Percentiles rank a stretch among this genome's conserved stretches.
phyloP scores from a whole-genome alignment of 345 rosid species.

The Eucalyptus rudis region DNA sequence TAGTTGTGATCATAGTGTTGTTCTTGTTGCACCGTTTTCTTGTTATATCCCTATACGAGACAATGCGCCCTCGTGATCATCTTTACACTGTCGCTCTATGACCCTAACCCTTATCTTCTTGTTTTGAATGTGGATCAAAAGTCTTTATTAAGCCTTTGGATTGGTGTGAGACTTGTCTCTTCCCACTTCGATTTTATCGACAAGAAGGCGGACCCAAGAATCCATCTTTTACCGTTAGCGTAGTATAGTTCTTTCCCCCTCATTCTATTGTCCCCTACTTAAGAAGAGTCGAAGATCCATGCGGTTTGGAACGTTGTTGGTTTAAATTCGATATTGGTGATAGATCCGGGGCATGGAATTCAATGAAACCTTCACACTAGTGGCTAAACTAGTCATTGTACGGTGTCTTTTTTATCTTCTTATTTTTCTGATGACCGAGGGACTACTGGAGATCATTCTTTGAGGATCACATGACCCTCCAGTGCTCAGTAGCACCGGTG shows the following conservation, averaged over 20 bases:
- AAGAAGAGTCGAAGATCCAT: neutral
- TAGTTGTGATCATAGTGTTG: neutral
- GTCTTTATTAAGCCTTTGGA: neutral
- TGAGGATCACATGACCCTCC: too few species aligned
- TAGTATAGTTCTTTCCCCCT: neutral
- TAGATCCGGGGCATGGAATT: neutral
- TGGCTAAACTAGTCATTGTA: too few species aligned
- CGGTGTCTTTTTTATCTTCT: too few species aligned
- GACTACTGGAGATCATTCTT: too few species aligned
- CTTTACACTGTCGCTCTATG: neutral
- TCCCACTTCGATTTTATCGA: neutral
- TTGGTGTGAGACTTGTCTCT: neutral
- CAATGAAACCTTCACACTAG: too few species aligned
- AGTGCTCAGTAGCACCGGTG: too few species aligned
- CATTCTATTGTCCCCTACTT: neutral
- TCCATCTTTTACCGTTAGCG: neutral
- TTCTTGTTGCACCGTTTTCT: neutral
- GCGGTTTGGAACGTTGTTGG: neutral
- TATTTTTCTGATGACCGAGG: too few species aligned
- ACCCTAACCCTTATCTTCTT: neutral
- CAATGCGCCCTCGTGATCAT: neutral
- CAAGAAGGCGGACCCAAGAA: neutral
- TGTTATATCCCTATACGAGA: neutral
- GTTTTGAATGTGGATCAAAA: neutral
- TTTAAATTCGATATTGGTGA: neutral